Evolutionary conservation across 306 rosid genomes (phyloP).

Genomic region (Medicago truncatula): MtrunA17r5.0-ANR NC_053048.1:4188501-4189000

Average conservation of each 20-base stretch:
- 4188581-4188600: slow-evolving; percentile 60
- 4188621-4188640: slow-evolving; percentile 51
- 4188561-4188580: slow-evolving; percentile 20
- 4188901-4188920: slow-evolving; percentile 60
- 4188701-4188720: slow-evolving; percentile 23
- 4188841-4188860: slow-evolving; percentile 30
- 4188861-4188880: slow-evolving; percentile 33
- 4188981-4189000: slow-evolving; percentile 43
- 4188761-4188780: slow-evolving; percentile 32
- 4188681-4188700: slow-evolving; percentile 56
- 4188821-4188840: slow-evolving; percentile 38
- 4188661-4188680: slow-evolving; percentile 63
- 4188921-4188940: slow-evolving; percentile 72
- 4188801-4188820: slow-evolving; percentile 30
- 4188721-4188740: slow-evolving; percentile 43
- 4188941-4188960: slow-evolving; percentile 38
- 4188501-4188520: slow-evolving; percentile 32
- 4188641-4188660: slow-evolving; percentile 56
- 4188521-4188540: slow-evolving; percentile 37
- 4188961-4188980: slow-evolving; percentile 39
- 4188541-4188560: slow-evolving; percentile 31
- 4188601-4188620: slow-evolving; percentile 78
- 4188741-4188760: slow-evolving; percentile 29
- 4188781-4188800: slow-evolving; percentile 33
- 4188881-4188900: slow-evolving; percentile 31